Percentiles rank a stretch among this genome's conserved stretches.
Evolutionary conservation across 2,329 filamentous ascomycete species (phyloP).

Genomic region (Penicillium corylophilum): DNA sequence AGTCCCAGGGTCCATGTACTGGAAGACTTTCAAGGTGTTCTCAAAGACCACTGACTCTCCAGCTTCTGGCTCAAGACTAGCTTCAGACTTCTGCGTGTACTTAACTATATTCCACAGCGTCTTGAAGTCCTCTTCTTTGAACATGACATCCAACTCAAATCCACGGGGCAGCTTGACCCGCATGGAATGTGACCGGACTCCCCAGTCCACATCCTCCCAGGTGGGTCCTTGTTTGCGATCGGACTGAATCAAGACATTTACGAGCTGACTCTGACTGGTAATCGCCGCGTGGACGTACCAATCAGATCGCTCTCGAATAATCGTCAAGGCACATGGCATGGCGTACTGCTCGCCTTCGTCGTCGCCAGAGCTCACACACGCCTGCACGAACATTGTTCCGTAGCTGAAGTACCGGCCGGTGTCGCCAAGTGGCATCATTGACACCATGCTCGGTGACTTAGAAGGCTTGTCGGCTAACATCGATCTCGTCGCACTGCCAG

Average conservation of each 20-base stretch:
- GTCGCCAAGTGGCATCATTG: constrained; percentile 75
- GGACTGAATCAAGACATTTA: constrained; percentile 71
- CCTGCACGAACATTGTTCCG: constrained; percentile 72
- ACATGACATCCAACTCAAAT: constrained; percentile 69
- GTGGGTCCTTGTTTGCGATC: constrained; percentile 67
- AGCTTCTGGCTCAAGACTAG: constrained; percentile 64
- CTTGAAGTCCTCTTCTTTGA: constrained; percentile 74
- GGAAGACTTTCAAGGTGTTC: constrained; percentile 68
- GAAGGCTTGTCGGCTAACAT: constrained; percentile 49
- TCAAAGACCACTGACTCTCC: constrained; percentile 72
- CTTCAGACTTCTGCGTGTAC: constrained; percentile 74
- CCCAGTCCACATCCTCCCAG: constrained; percentile 84
- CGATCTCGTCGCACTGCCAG: constrained; percentile 52
- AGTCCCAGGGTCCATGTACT: constrained; percentile 74
- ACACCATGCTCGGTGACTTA: constrained; percentile 55
- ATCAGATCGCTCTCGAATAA: constrained; percentile 68
- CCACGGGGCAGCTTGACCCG: constrained; percentile 71
- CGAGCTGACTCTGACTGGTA: constrained; percentile 73
- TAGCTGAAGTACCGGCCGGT: constrained; percentile 73
- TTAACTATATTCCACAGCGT: constrained; percentile 81
- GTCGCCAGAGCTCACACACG: constrained; percentile 66
- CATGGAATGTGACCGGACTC: constrained; percentile 63
- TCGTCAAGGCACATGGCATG: constrained; percentile 73
- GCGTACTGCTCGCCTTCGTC: constrained; percentile 67
- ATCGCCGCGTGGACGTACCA: constrained; percentile 70